Percentiles rank a stretch among this genome's conserved stretches.
Evolutionary conservation across 129 eudicot species (phyloP).

Genomic region (Helianthus tuberosus): DNA sequence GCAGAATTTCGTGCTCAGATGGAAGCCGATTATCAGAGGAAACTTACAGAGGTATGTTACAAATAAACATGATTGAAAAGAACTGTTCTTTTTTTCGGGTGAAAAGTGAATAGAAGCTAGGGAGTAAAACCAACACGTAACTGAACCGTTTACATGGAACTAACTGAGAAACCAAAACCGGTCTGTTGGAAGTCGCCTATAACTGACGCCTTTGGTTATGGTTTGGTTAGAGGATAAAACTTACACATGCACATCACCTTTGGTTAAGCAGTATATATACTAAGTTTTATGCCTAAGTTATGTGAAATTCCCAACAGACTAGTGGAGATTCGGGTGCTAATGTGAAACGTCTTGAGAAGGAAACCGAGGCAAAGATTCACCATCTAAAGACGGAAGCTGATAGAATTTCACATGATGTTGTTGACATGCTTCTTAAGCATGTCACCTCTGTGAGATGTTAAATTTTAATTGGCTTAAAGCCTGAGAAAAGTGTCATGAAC

Average conservation of each 20-base stretch:
- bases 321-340: constrained; percentile 90
- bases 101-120: neutral
- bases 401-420: constrained; percentile 67
- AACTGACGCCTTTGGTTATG: too few relatives aligned
- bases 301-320: constrained; percentile 42
- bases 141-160: too few relatives aligned
- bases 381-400: constrained; percentile 58
- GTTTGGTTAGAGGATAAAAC: too few relatives aligned
- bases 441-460: constrained; percentile 31
- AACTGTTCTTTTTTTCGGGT: neutral
- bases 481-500: neutral
- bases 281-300: too few relatives aligned
- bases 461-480: too few relatives aligned
- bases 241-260: neutral
- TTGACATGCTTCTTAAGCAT: constrained; percentile 60
- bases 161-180: too few relatives aligned
- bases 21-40: neutral
- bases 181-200: too few relatives aligned
- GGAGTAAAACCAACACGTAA: neutral
- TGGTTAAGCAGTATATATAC: neutral
- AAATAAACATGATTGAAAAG: neutral
- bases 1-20: neutral
- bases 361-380: constrained; percentile 60
- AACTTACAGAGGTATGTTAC: neutral
- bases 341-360: constrained; percentile 79